Percentiles rank a stretch among this genome's conserved stretches.
phyloP scores from a whole-genome alignment of 345 rosid species.

The Salix caprea region DNA sequence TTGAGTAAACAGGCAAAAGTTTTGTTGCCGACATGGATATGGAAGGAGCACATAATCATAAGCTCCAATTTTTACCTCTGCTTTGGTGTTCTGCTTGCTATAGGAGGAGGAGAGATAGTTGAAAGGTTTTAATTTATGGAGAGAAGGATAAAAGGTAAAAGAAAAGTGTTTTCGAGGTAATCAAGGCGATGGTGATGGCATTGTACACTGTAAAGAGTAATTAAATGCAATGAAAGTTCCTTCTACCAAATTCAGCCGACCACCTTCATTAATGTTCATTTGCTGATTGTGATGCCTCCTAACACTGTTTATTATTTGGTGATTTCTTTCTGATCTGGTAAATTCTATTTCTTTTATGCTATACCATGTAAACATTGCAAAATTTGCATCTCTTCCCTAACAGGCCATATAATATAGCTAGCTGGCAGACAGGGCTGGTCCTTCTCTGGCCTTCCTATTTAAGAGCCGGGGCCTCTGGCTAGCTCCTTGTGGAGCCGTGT shows the following conservation, averaged over 20 bases:
- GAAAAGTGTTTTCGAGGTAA: slow-evolving; percentile 1
- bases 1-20: slow-evolving; percentile 26
- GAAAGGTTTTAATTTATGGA: not conserved
- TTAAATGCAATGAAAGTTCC: not conserved
- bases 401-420: not conserved
- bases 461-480: not conserved
- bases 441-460: slow-evolving; percentile 9
- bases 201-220: slow-evolving; percentile 26
- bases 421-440: slow-evolving; percentile 8
- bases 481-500: not conserved
- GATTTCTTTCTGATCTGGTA: not conserved
- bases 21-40: slow-evolving; percentile 1
- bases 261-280: not conserved
- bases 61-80: slow-evolving; percentile 17
- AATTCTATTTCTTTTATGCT: too few species aligned
- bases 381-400: not conserved
- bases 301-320: not conserved
- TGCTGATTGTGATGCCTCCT: not conserved
- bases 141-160: not conserved
- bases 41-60: not conserved
- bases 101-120: slow-evolving; percentile 7
- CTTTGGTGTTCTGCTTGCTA: slow-evolving; percentile 16
- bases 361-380: not conserved
- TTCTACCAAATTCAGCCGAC: not conserved
- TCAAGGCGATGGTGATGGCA: slow-evolving; percentile 4